Evolutionary conservation across 2,329 filamentous ascomycete species (phyloP), one percentile per base, ranked within the genome.

Genomic region (Fusarium musae): DNA sequence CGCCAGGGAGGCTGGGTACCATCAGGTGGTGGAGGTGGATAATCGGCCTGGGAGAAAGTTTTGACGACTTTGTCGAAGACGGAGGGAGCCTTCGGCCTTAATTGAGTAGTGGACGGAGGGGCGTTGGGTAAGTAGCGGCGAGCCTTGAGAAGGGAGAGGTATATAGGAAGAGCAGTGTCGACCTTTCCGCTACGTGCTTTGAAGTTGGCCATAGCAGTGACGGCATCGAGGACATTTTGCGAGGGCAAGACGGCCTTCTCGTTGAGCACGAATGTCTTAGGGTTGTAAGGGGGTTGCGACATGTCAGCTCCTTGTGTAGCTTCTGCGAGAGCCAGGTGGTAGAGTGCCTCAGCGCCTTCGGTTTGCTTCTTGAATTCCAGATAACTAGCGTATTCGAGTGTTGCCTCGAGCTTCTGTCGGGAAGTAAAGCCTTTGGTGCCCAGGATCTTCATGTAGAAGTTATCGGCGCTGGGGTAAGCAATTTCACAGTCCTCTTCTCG

Each of bases 361-460:
- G 87, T 83, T 32, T 90, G 80, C 3, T 89, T 86, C 83, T 95
- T 96, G 83, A 90, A 96, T 74, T 95, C 93, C 43, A 97, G 86
- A 89, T 93, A 98, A 61, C 93, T 92, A 4, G 93, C 96, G 79
- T 95, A 97, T 3, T 92, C 92, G 46, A 97, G 84, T 7, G 93
- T 92, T 8, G 95, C 95, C 65, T 96, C 91, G 58, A 98, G 85
- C 77, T 91, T 91, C 81, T 98, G 94, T 63, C 90, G 87, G n/a
- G 89, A 87, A 2, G 89, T 92, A 77, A 98, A 93, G 3, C 96
- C 96, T 61, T 88, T 88, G 0, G 93, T 96, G 11, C 91, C 94
- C 60, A 98, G 83, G 54, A 98, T 91, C 78, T 93, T 93, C 82
- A 93, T 88, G 79, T 98, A 98, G 78, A 91, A 94, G 19, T 86